Evolutionary conservation across 176 grass and related monocot species (phyloP).

Genomic region (Ananas comosus): DNA sequence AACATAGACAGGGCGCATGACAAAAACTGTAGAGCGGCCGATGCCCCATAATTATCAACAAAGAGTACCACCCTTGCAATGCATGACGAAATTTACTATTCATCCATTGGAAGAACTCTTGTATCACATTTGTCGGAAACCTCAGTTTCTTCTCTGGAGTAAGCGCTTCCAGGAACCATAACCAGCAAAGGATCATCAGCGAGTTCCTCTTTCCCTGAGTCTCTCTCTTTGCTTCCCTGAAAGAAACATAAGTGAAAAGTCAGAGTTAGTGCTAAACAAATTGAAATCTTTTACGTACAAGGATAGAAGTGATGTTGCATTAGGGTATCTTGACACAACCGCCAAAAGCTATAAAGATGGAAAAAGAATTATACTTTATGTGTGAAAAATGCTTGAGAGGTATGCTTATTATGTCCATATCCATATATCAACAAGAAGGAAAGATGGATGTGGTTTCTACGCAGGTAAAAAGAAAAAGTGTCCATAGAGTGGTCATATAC

Average conservation of each 20-base stretch:
- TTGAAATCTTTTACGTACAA: background rate
- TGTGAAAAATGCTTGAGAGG: no score
- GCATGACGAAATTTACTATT: no score
- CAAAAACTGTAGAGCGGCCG: no score
- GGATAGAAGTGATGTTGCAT: background rate
- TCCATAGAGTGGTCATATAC: constrained; percentile 2
- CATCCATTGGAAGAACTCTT: background rate
- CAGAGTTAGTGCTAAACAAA: constrained; percentile 5
- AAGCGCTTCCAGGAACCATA: constrained; percentile 77
- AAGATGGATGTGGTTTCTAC: no score
- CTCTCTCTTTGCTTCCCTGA: constrained; percentile 26
- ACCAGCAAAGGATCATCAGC: constrained; percentile 35
- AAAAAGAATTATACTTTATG: no score
- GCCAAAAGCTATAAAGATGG: no score
- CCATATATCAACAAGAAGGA: no score
- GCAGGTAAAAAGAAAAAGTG: background rate
- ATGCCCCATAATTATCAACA: no score
- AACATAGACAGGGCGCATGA: no score
- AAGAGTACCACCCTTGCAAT: no score
- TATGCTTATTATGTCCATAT: no score
- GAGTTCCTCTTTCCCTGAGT: constrained; percentile 13
- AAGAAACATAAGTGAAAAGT: constrained; percentile 10
- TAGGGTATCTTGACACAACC: background rate
- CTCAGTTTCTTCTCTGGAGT: constrained; percentile 28
- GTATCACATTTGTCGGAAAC: constrained; percentile 2